A percentile compares a stretch with the other conserved stretches of the same genome.
These are phyloP conservation scores for Septoria petroselini DNA, from an alignment of 2,329 filamentous ascomycete genomes.

Conservation along the genomic window DNA sequence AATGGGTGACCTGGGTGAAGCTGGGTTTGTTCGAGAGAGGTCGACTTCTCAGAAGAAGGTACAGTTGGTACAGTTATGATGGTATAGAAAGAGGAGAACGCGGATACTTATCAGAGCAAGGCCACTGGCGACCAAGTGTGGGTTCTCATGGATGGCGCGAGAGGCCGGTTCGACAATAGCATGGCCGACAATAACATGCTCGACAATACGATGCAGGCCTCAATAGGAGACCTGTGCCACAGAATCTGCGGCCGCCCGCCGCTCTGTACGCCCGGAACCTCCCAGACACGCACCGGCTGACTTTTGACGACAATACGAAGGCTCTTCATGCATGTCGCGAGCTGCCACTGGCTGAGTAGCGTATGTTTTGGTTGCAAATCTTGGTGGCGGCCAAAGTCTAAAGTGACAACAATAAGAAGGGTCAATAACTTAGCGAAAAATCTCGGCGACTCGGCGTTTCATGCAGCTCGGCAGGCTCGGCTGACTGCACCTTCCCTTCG, in stretches of 20 bases:
- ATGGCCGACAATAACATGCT: slow-evolving; percentile 7
- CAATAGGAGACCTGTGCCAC: slow-evolving; percentile 11
- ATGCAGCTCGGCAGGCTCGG: no score
- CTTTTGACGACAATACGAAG: slow-evolving; percentile 6
- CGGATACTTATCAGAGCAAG: slow-evolving; percentile 8
- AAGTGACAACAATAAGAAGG: no score
- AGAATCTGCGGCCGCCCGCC: slow-evolving; percentile 1
- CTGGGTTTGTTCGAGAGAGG: not conserved
- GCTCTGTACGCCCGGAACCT: not conserved
- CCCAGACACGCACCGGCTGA: slow-evolving; percentile 2
- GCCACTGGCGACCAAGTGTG: slow-evolving; percentile 1
- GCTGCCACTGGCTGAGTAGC: not conserved
- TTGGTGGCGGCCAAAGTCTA: not conserved
- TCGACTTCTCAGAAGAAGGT: slow-evolving; percentile 12
- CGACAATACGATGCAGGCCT: slow-evolving; percentile 3
- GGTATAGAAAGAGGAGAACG: not conserved
- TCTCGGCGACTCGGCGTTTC: not conserved
- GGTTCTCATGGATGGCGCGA: slow-evolving; percentile 7
- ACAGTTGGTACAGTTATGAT: slow-evolving; percentile 1
- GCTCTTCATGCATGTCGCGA: not conserved
- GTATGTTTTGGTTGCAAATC: not conserved
- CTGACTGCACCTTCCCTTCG: no score
- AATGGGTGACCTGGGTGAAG: not conserved
- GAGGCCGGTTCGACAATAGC: slow-evolving; percentile 2
- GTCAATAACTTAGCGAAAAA: not conserved